Evolutionary conservation across 176 grass and related monocot species (phyloP).

Genomic region (Bolboschoenus planiculmis): DNA sequence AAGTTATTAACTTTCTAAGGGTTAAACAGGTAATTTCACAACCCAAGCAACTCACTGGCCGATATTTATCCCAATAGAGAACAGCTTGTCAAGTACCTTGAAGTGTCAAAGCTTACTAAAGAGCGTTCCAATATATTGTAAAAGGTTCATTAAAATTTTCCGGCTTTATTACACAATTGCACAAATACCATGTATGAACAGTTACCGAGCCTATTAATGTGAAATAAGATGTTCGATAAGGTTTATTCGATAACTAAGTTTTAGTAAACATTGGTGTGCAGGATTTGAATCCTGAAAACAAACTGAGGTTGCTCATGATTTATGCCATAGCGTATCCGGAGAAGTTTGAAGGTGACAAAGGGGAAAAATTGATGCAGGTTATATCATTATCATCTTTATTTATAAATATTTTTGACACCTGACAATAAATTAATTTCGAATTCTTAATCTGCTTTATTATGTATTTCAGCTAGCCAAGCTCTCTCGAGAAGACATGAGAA

Average conservation of each 20-base stretch:
- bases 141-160: background rate
- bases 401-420: background rate
- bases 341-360: conserved; percentile 98
- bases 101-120: background rate
- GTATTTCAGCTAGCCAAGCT: conserved; percentile 79
- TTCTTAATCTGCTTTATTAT: conserved; percentile 7
- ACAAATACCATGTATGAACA: background rate
- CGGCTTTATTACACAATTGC: background rate
- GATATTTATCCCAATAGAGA: background rate
- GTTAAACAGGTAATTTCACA: conserved; percentile 58
- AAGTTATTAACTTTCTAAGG: conserved; percentile 83
- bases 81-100: background rate
- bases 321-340: conserved; percentile 76
- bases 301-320: conserved; percentile 87
- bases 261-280: conserved; percentile 29
- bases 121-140: background rate
- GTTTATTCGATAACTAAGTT: background rate
- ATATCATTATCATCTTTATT: conserved; percentile 16
- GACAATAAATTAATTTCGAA: conserved; percentile 1
- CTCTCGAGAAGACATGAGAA: conserved; percentile 62
- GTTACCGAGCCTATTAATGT: background rate
- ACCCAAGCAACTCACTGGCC: background rate
- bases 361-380: conserved; percentile 94
- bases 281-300: conserved; percentile 91
- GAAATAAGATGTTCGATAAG: background rate